Evolutionary conservation across 2,329 filamentous ascomycete genomes (phyloP).

Genomic region (Septoria petroselini): DNA sequence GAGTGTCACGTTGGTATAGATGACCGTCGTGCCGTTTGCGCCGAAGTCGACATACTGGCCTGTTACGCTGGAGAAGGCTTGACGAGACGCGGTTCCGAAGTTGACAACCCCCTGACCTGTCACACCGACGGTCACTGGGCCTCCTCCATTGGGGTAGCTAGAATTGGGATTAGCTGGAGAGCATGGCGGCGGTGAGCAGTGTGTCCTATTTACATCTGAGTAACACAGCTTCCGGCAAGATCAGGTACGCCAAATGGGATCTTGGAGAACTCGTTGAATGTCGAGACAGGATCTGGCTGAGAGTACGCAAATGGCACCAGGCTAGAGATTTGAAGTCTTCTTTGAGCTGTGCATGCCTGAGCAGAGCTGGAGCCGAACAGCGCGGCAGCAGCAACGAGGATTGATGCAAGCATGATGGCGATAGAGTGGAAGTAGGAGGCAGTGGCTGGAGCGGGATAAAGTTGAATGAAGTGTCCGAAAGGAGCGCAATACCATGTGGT

Average conservation of each 20-base stretch:
- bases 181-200: not conserved
- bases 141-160: conserved; percentile 13
- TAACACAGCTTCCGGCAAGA: conserved; percentile 14
- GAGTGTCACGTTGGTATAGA: conserved; percentile 21
- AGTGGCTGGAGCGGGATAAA: too few species aligned
- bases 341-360: conserved; percentile 1
- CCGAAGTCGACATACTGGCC: conserved; percentile 18
- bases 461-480: too few species aligned
- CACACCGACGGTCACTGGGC: conserved; percentile 12
- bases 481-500: too few species aligned
- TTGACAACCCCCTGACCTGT: conserved; percentile 3
- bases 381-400: too few species aligned
- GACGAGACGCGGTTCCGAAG: conserved; percentile 14
- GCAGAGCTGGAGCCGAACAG: too few species aligned
- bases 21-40: conserved; percentile 18
- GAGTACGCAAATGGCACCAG: conserved; percentile 15
- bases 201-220: conserved; percentile 3
- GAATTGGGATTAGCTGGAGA: not conserved
- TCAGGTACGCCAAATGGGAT: conserved; percentile 16
- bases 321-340: not conserved
- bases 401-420: too few species aligned
- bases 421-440: too few species aligned
- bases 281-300: conserved; percentile 5
- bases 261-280: conserved; percentile 4
- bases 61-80: conserved; percentile 21